phyloP scores from a whole-genome alignment of 108 stramenopile species.

The Cyclotella atomus region DNA sequence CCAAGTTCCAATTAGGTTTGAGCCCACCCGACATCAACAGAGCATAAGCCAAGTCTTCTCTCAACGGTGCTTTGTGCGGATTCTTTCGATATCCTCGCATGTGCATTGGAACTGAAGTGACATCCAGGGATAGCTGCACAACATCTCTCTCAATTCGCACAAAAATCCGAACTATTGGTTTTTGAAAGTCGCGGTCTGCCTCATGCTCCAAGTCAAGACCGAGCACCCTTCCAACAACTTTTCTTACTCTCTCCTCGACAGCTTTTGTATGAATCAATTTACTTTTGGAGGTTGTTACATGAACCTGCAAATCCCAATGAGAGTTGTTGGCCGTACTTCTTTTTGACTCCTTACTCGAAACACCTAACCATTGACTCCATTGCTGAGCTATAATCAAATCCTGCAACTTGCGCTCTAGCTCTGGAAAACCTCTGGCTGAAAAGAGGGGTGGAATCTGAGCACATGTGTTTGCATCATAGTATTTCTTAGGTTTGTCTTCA shows the following conservation, averaged over 20 bases:
- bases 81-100: constrained; percentile 73
- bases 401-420: constrained; percentile 68
- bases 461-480: background rate
- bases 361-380: constrained; percentile 49
- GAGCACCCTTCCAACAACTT: constrained; percentile 47
- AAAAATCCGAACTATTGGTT: constrained; percentile 41
- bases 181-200: background rate
- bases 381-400: constrained; percentile 48
- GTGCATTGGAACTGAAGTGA: constrained; percentile 65
- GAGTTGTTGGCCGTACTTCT: background rate
- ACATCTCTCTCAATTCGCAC: constrained; percentile 61
- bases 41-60: constrained; percentile 81
- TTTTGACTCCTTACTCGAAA: background rate
- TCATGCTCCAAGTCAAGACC: constrained; percentile 22
- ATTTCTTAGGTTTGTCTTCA: constrained; percentile 5
- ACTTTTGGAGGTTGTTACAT: constrained; percentile 67
- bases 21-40: constrained; percentile 63
- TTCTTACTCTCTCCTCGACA: constrained; percentile 60
- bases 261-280: constrained; percentile 73
- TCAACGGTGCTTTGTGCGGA: constrained; percentile 73
- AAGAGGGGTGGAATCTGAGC: constrained; percentile 48
- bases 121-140: constrained; percentile 64
- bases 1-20: constrained; percentile 48
- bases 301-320: constrained; percentile 44
- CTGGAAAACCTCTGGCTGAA: constrained; percentile 61